Base-by-base conservation (phyloP, 23 red algal genomes). In the Gracilaria gracilis region DNA sequence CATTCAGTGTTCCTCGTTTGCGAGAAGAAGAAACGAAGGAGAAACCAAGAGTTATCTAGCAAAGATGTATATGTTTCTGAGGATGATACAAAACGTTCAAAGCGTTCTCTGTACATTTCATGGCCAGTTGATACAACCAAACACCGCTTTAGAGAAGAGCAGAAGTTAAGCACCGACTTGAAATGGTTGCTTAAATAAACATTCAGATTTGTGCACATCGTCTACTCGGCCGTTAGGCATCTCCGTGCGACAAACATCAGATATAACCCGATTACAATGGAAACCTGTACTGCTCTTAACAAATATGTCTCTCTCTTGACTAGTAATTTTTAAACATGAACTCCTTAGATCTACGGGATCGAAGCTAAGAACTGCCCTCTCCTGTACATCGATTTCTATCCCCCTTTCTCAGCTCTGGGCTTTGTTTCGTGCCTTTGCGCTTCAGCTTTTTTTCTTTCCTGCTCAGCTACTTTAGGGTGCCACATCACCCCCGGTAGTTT, bases 401-500 rank as follows among this genome's bases (percentile, higher is more conserved):
- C 31, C 21, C 50, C 42, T 77, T 51, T 35, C 23, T 51, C 9
- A 49, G 42, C 6, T 0, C n/a, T 28, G 1, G 9, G 2, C 34
- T 77, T 51, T 27, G 38, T 50, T 48, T 33, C 72, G 4, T 50
- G 72, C 27, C 19, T 77, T 28, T 77, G 20, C 57, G 27, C 13
- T 75, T 70, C 27, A 36, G 62, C 84, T 66, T 24, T 36, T 54
- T 76, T 21, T 28, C 53, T 67, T 90, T 90, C 86, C 75, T 57
- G 73, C 40, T 90, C 55, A 24, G 65, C 86, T 20, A 69, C 74
- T 27, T 48, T 71, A 9, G 86, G 86, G 34, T 90, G 86, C 86
- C 86, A 90, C 70, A 81, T 64, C 9, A 90, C 75, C 4, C 74
- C 74, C 9, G 86, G 86, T 28, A 90, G 46, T 44, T 90, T 90